Evolutionary conservation across 2,329 filamentous ascomycete genomes (phyloP).

Genomic region (Cylindrodendrum hubeiense): DNA sequence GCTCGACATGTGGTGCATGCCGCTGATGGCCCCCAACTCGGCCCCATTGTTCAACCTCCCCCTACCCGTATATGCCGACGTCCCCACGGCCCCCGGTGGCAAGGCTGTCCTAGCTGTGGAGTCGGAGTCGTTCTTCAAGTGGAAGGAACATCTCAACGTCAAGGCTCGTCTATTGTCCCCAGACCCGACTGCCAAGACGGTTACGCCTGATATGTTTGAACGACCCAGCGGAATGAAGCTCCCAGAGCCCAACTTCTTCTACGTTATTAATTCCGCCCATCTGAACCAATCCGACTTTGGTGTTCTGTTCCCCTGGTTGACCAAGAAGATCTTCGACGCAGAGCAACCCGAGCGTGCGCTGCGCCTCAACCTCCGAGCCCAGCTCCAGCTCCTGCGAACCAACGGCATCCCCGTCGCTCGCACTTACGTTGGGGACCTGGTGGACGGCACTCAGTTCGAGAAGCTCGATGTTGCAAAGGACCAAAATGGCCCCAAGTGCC

Average conservation of each 20-base stretch:
- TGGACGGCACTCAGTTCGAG: constrained; percentile 59
- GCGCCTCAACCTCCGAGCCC: constrained; percentile 69
- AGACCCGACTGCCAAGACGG: constrained; percentile 58
- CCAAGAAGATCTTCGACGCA: constrained; percentile 68
- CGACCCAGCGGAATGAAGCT: constrained; percentile 57
- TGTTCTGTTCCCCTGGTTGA: constrained; percentile 81
- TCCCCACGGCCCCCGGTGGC: constrained; percentile 64
- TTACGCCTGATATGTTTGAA: constrained; percentile 57
- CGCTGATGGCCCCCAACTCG: constrained; percentile 73
- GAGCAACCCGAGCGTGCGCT: constrained; percentile 70
- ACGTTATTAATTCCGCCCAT: constrained; percentile 80
- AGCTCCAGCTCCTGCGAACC: constrained; percentile 67
- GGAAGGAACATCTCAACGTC: constrained; percentile 77
- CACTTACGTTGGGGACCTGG: constrained; percentile 63
- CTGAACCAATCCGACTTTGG: constrained; percentile 88
- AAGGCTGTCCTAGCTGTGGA: constrained; percentile 76
- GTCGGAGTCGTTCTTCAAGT: constrained; percentile 83
- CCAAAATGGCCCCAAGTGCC: constrained; percentile 28
- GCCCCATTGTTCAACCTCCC: constrained; percentile 77
- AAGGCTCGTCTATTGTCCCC: constrained; percentile 76
- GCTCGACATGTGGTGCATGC: constrained; percentile 86
- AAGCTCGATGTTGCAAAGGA: constrained; percentile 47
- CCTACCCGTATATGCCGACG: constrained; percentile 74
- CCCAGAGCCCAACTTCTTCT: constrained; percentile 77
- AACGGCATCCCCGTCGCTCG: constrained; percentile 62